Evolutionary conservation across 805 yeast species (phyloP), one percentile per base, ranked within the genome.

Genomic region (Saturnispora halmiae): DNA sequence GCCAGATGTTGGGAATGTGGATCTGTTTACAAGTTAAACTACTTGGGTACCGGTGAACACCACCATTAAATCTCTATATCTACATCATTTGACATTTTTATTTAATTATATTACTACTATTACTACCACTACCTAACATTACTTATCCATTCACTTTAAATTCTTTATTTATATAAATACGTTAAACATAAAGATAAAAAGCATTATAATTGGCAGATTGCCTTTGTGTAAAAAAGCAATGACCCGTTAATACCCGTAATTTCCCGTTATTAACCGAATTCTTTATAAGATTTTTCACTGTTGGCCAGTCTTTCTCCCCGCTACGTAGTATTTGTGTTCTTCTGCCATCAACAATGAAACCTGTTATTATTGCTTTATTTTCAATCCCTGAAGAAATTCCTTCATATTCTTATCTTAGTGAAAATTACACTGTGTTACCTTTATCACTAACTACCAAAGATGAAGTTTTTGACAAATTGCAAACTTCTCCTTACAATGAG

Each of bases 1-100:
- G 83, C 83, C 53, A 86, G 98, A 79, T 92, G 96, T 71, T 85
- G 96, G 95, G 96, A 92, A 67, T 90, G 97, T 66, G 98, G 98
- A 66, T 81, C 88, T 54, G 95, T 87, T 52, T 90, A 82, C 74
- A 78, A 83, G 59, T 68, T 88, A 56, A 83, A 87, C 68, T 81
- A 79, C 69, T 73, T 88, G 56, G 96, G 96, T 66, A 82, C 78
- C n/a, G 63, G 60, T 42, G 77, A 68, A 56, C 79, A 74, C 60
- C 73, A 69, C 61, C 79, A 75, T 62, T 74, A 46, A 32, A 30
- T 33, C 13, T 30, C 14, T 31, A 29, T 36, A 25, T 27, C 28
- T 22, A 9, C 10, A 26, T 27, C 33, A 21, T 32, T 22, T 22
- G 26, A 22, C 26, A 22, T 22, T 22, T 22, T 22, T 22, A 22